phyloP scores from a whole-genome alignment of 768 basidiomycete genomes.

The Lepiota subincarnata region DNA sequence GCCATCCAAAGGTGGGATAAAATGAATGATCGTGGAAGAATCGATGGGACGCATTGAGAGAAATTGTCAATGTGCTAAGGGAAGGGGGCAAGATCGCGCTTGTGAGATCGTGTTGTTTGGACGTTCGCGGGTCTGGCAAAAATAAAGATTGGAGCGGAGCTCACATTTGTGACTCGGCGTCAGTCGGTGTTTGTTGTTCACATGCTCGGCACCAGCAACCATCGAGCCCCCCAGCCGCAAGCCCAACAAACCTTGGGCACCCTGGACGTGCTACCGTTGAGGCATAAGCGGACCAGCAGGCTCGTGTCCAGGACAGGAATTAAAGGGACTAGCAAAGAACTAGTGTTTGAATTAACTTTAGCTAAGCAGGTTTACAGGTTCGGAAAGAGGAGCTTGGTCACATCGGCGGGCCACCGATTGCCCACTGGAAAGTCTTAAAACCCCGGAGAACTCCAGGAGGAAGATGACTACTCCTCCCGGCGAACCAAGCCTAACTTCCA shows the following conservation, averaged over 20 bases:
- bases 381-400: slow-evolving; percentile 28
- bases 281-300: background rate
- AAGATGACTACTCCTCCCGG: slow-evolving; percentile 50
- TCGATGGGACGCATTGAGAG: slow-evolving; percentile 1
- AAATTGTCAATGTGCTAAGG: slow-evolving; percentile 2
- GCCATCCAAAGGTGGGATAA: too few relatives aligned
- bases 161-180: slow-evolving; percentile 28
- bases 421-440: slow-evolving; percentile 34
- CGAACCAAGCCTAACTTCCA: slow-evolving; percentile 34
- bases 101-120: slow-evolving; percentile 5
- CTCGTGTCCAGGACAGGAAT: slow-evolving; percentile 6
- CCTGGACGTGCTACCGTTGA: too few relatives aligned
- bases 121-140: slow-evolving; percentile 18
- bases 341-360: slow-evolving; percentile 23
- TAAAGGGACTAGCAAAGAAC: slow-evolving; percentile 13
- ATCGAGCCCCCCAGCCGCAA: slow-evolving; percentile 12
- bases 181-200: slow-evolving; percentile 12
- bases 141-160: slow-evolving; percentile 29
- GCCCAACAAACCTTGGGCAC: slow-evolving; percentile 9
- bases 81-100: slow-evolving; percentile 4
- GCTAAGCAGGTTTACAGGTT: slow-evolving; percentile 39
- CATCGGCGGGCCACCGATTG: slow-evolving; percentile 27
- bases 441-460: slow-evolving; percentile 30
- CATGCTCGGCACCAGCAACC: slow-evolving; percentile 12
- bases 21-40: background rate